Percentiles rank a stretch among this genome's conserved stretches.
Conservation (phyloP, 1,284 basidiomycete species). For the Xerocomus minutiporus region DNA sequence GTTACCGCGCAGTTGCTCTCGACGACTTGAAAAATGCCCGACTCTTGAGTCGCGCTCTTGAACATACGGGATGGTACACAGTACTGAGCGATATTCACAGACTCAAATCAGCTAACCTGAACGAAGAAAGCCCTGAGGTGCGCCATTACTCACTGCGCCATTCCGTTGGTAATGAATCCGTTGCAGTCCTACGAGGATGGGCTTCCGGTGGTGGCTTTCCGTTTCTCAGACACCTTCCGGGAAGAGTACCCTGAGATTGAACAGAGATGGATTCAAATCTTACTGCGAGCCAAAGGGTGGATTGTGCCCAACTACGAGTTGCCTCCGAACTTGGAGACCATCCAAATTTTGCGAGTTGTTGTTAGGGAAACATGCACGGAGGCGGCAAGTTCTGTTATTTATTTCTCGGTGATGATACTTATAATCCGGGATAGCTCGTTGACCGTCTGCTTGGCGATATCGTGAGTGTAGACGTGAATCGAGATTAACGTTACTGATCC, state of each 20-base stretch:
- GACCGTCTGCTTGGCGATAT: conserved; percentile 62
- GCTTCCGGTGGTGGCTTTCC: conserved; percentile 89
- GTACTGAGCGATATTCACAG: conserved; percentile 73
- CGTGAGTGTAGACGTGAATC: conserved; percentile 36
- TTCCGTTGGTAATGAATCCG: conserved; percentile 3
- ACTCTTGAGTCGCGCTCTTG: conserved; percentile 81
- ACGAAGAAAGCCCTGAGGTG: conserved; percentile 58
- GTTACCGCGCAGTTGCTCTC: conserved; percentile 73
- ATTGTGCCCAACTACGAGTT: conserved; percentile 88
- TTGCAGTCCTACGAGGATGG: conserved; percentile 66
- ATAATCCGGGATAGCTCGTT: conserved; percentile 43
- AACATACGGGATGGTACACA: conserved; percentile 72
- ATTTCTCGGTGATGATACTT: background rate
- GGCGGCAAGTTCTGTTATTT: conserved; percentile 34
- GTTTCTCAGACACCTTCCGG: conserved; percentile 78
- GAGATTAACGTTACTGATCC: background rate
- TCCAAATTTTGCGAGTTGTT: conserved; percentile 85
- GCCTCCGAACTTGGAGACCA: conserved; percentile 61
- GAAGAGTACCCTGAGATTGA: conserved; percentile 67
- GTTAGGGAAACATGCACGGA: conserved; percentile 73
- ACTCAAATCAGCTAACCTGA: conserved; percentile 29
- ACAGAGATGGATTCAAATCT: conserved; percentile 87
- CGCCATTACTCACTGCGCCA: conserved; percentile 8
- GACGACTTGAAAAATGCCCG: conserved; percentile 82
- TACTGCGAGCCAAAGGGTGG: conserved; percentile 76